phyloP scores from a whole-genome alignment of 345 rosid species.

The Luvunga scandens region DNA sequence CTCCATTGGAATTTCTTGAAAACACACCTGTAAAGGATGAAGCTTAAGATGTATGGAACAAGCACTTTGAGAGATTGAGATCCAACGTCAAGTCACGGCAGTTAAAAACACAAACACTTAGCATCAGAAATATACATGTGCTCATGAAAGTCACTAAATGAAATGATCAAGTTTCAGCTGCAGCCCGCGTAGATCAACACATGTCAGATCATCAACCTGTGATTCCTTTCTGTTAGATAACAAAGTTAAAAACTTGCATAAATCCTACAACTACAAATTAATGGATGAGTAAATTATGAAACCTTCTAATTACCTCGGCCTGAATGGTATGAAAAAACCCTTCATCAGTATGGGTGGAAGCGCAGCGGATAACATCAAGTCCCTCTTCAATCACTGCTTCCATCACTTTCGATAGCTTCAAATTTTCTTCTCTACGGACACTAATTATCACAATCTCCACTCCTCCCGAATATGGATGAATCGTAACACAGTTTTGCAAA shows the following conservation, averaged over 20 bases:
- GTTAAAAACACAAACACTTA: background rate
- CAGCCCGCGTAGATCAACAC: background rate
- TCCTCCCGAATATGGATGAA: slow-evolving; percentile 21
- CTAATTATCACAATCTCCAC: slow-evolving; percentile 28
- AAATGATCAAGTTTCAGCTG: slow-evolving; percentile 16
- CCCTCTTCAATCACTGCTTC: slow-evolving; percentile 27
- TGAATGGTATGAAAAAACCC: slow-evolving; percentile 22
- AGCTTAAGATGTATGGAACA: background rate
- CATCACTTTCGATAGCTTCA: slow-evolving; percentile 30
- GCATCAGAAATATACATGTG: too few relatives aligned
- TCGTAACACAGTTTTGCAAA: slow-evolving; percentile 9
- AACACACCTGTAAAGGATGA: background rate
- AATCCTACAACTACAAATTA: background rate
- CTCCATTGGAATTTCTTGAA: background rate
- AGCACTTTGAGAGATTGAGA: background rate
- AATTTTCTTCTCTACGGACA: slow-evolving; percentile 15
- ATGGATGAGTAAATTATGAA: background rate
- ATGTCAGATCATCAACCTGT: slow-evolving; percentile 6
- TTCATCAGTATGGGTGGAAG: slow-evolving; percentile 19
- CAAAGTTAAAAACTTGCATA: background rate
- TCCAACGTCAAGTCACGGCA: background rate
- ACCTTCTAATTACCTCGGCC: slow-evolving; percentile 28
- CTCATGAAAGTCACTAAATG: background rate
- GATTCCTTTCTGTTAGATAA: background rate
- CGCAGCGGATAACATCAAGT: slow-evolving; percentile 27